Percentiles rank a stretch among this genome's conserved stretches.
Conservation (phyloP, 1,139 yeast species). For the Zygoascus sp. region DNA sequence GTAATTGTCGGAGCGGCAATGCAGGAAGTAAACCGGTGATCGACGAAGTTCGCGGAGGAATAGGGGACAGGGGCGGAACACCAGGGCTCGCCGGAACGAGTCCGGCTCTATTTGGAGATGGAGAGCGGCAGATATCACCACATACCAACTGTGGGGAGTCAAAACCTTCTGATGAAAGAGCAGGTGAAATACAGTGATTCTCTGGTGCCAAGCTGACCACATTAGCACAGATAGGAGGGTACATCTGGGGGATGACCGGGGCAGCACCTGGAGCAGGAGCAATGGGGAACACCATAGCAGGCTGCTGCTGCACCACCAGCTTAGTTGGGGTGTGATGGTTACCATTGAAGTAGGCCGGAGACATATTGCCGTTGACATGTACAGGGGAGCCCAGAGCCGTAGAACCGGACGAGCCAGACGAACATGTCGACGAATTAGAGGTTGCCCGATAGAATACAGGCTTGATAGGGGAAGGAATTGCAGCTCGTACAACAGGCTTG, state of each 20-base stretch:
- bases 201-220: background rate
- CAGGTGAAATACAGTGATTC: conserved; percentile 6
- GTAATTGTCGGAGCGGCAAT: conserved; percentile 9
- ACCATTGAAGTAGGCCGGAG: background rate
- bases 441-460: background rate
- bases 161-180: conserved; percentile 7
- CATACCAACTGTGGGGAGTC: conserved; percentile 7
- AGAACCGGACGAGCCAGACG: conserved; percentile 1
- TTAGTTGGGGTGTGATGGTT: background rate
- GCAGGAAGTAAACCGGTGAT: conserved; percentile 12
- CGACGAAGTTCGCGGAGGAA: conserved; percentile 10
- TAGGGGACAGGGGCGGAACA: conserved; percentile 9
- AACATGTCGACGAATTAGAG: background rate
- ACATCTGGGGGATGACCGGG: background rate
- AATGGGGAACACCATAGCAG: background rate
- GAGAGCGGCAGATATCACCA: conserved; percentile 6
- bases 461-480: conserved; percentile 3
- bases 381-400: conserved; percentile 5
- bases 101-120: conserved; percentile 8
- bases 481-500: background rate
- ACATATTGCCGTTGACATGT: background rate
- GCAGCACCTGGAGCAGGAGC: background rate
- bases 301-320: background rate
- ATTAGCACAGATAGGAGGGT: conserved; percentile 1
- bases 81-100: conserved; percentile 6